phyloP scores from a whole-genome alignment of 768 basidiomycete genomes.

The Phaeolepiota aurea region DNA sequence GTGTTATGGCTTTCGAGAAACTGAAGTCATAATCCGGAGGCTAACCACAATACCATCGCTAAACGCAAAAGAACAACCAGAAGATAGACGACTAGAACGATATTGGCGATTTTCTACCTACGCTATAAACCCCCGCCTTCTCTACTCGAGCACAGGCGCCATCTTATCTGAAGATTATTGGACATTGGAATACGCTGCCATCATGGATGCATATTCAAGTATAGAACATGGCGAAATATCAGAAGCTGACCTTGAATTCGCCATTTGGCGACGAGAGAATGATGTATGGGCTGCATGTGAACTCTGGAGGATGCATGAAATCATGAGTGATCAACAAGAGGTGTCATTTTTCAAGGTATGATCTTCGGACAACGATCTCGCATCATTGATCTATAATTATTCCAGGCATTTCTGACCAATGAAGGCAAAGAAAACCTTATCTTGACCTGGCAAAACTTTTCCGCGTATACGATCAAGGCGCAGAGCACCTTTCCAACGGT shows the following conservation, averaged over 20 bases:
- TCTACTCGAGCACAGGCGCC: conserved; percentile 19
- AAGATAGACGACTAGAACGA: conserved; percentile 12
- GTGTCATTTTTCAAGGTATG: conserved; percentile 18
- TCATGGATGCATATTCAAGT: conserved; percentile 17
- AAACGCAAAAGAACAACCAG: conserved; percentile 4
- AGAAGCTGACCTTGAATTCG: conserved; percentile 21
- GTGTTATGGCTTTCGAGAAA: conserved; percentile 18
- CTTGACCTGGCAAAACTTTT: conserved; percentile 16
- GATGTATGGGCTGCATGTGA: conserved; percentile 20
- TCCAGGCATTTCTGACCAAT: conserved; percentile 15
- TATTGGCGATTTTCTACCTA: conserved; percentile 17
- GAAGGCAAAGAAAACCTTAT: conserved; percentile 17
- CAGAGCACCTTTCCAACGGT: conserved; percentile 7
- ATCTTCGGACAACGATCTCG: not conserved
- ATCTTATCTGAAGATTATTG: conserved; percentile 22
- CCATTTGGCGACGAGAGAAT: conserved; percentile 17
- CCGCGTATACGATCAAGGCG: not conserved
- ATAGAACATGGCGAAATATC: conserved; percentile 15
- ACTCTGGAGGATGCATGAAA: conserved; percentile 21
- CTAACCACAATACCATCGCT: conserved; percentile 10
- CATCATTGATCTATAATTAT: not conserved
- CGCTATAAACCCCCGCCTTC: conserved; percentile 17
- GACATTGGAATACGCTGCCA: conserved; percentile 18
- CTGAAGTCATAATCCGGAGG: conserved; percentile 21
- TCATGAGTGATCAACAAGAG: conserved; percentile 19